A percentile compares a stretch with the other conserved stretches of the same genome.
phyloP scores from a whole-genome alignment of 495 filamentous ascomycete genomes.

The Staphylotrichum longicolle region DNA sequence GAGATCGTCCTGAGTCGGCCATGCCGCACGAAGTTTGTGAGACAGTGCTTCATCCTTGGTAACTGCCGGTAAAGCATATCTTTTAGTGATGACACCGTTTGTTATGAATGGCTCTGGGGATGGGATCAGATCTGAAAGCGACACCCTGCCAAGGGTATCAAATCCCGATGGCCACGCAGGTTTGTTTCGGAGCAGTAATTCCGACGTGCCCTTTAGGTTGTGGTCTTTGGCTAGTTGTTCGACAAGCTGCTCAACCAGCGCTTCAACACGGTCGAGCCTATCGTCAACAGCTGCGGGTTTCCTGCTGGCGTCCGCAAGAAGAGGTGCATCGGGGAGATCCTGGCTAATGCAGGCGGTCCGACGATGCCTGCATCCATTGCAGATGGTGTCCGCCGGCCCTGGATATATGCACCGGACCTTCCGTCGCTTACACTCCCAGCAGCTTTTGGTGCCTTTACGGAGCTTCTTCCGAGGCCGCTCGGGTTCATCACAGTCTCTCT shows the following conservation, averaged over 20 bases:
- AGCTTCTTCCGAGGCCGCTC: conserved; percentile 20
- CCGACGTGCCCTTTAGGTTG: neutral
- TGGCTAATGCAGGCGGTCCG: conserved; percentile 44
- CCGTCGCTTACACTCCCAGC: conserved; percentile 53
- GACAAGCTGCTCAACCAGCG: conserved; percentile 33
- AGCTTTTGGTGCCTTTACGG: conserved; percentile 52
- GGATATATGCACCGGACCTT: conserved; percentile 50
- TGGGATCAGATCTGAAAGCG: neutral
- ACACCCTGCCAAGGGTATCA: neutral
- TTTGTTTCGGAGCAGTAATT: no score
- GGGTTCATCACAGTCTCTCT: neutral
- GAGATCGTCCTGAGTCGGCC: conserved; percentile 2
- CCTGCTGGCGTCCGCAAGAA: neutral
- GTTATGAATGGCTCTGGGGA: neutral
- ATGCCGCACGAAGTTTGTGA: neutral
- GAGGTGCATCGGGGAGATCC: conserved; percentile 35
- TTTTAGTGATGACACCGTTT: no score
- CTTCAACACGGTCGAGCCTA: conserved; percentile 31
- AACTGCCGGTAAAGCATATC: neutral
- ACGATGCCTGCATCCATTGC: conserved; percentile 44
- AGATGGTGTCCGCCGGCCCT: conserved; percentile 34
- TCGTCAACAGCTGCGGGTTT: conserved; percentile 19
- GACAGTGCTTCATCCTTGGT: conserved; percentile 5
- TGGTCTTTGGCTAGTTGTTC: conserved; percentile 27
- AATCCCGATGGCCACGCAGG: no score